These are phyloP conservation scores for Kwoniella dejecticola DNA, from an alignment of 768 basidiomycete species.

Conservation along the genomic window DNA sequence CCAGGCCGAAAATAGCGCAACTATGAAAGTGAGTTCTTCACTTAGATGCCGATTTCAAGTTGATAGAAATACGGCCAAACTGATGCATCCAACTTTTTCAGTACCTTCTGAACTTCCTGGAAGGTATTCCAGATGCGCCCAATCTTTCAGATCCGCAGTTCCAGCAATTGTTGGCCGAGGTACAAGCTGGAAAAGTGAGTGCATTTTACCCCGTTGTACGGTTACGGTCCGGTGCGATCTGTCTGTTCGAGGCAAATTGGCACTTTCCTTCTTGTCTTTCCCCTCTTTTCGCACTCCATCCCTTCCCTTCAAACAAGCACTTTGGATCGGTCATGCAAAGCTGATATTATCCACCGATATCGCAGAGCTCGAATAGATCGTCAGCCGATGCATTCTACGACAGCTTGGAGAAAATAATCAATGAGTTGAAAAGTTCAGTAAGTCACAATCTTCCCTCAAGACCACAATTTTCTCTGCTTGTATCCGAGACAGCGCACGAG, in stretches of 20 bases:
- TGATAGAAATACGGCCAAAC: slow-evolving; percentile 7
- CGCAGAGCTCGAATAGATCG: slow-evolving; percentile 59
- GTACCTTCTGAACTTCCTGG: slow-evolving; percentile 88
- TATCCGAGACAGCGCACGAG: no score
- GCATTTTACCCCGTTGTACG: slow-evolving; percentile 1
- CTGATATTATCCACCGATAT: neutral
- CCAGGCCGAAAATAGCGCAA: neutral
- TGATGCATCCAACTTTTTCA: slow-evolving; percentile 55
- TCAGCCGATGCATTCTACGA: slow-evolving; percentile 89
- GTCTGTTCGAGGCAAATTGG: slow-evolving; percentile 8
- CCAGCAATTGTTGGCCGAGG: slow-evolving; percentile 74
- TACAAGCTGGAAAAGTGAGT: slow-evolving; percentile 86
- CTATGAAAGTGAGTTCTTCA: slow-evolving; percentile 43
- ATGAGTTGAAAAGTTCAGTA: slow-evolving; percentile 72
- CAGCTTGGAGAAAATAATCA: slow-evolving; percentile 81
- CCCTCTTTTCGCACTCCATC: neutral
- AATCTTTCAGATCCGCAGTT: slow-evolving; percentile 70
- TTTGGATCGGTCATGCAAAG: no score
- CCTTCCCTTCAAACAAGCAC: neutral
- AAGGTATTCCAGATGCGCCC: slow-evolving; percentile 71
- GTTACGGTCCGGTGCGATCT: slow-evolving; percentile 1
- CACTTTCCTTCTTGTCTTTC: neutral
- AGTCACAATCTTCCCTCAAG: slow-evolving; percentile 56
- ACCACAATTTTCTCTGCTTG: no score
- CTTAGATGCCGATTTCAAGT: neutral